Conservation (phyloP, 2,329 filamentous ascomycete genomes). For the Monilinia aucupariae region DNA sequence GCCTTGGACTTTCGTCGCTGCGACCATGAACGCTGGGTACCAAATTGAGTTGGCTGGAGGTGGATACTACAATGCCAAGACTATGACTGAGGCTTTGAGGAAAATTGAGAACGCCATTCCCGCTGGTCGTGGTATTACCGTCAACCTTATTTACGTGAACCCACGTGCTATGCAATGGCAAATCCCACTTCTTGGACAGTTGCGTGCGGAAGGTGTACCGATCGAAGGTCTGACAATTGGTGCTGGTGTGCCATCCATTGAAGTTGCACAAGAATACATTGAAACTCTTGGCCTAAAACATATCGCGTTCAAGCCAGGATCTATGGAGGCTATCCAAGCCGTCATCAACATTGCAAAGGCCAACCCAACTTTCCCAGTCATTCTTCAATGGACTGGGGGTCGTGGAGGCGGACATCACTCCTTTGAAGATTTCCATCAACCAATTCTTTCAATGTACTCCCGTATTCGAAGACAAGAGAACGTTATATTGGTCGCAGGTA, state of each 20-base stretch:
- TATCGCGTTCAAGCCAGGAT: conserved; percentile 91
- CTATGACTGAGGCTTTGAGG: conserved; percentile 73
- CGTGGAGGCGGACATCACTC: conserved; percentile 93
- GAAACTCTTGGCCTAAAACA: conserved; percentile 88
- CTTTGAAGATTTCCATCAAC: conserved; percentile 91
- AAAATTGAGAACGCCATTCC: conserved; percentile 84
- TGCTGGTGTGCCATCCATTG: conserved; percentile 87
- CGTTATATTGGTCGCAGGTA: conserved; percentile 82
- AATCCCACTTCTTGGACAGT: conserved; percentile 73
- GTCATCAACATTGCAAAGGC: conserved; percentile 91
- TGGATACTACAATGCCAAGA: conserved; percentile 78
- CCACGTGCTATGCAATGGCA: conserved; percentile 89
- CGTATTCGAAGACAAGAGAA: conserved; percentile 81
- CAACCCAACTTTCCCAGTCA: conserved; percentile 88
- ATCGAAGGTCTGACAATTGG: conserved; percentile 91
- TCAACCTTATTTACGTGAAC: conserved; percentile 89
- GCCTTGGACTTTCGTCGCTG: conserved; percentile 84
- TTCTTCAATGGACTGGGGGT: conserved; percentile 92
- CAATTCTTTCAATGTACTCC: conserved; percentile 84
- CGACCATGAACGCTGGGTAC: conserved; percentile 93
- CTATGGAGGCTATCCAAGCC: conserved; percentile 77
- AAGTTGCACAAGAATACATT: conserved; percentile 90
- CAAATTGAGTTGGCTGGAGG: conserved; percentile 86
- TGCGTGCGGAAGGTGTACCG: conserved; percentile 78
- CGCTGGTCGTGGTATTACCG: conserved; percentile 77